A percentile compares a stretch with the other conserved stretches of the same genome.
Evolutionary conservation across 305 asterid species (phyloP).

Genomic region (Fraxinus ornus): DNA sequence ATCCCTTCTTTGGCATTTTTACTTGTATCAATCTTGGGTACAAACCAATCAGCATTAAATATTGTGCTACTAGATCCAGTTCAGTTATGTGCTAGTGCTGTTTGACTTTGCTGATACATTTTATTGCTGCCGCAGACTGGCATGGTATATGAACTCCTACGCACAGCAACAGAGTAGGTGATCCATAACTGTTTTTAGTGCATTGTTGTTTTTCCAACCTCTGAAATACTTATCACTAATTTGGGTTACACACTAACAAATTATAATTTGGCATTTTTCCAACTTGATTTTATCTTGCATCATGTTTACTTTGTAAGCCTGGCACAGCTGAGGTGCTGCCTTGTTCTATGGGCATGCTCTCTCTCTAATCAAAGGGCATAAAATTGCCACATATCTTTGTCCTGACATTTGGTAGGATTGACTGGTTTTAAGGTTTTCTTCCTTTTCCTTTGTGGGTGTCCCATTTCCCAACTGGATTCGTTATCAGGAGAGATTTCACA

Average conservation of each 20-base stretch:
- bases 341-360: neutral
- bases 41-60: conserved; percentile 10
- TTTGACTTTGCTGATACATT: conserved; percentile 9
- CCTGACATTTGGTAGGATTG: neutral
- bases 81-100: conserved; percentile 26
- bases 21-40: conserved; percentile 1
- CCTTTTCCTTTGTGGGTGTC: neutral
- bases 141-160: conserved; percentile 95
- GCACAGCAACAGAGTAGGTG: conserved; percentile 96
- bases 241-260: conserved; percentile 9
- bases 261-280: conserved; percentile 13
- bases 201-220: conserved; percentile 20
- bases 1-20: neutral
- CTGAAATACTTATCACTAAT: conserved; percentile 10
- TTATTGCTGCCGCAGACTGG: conserved; percentile 63
- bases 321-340: neutral
- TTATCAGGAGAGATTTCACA: neutral
- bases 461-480: neutral
- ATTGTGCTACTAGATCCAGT: conserved; percentile 1
- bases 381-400: neutral
- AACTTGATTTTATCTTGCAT: conserved; percentile 19
- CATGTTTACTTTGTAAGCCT: conserved; percentile 8
- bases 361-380: neutral
- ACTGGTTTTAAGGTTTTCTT: neutral
- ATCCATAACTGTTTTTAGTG: conserved; percentile 12